These are phyloP conservation scores for Colletotrichum gigasporum DNA, from an alignment of 2,329 filamentous ascomycete species.

Conservation along the genomic window DNA sequence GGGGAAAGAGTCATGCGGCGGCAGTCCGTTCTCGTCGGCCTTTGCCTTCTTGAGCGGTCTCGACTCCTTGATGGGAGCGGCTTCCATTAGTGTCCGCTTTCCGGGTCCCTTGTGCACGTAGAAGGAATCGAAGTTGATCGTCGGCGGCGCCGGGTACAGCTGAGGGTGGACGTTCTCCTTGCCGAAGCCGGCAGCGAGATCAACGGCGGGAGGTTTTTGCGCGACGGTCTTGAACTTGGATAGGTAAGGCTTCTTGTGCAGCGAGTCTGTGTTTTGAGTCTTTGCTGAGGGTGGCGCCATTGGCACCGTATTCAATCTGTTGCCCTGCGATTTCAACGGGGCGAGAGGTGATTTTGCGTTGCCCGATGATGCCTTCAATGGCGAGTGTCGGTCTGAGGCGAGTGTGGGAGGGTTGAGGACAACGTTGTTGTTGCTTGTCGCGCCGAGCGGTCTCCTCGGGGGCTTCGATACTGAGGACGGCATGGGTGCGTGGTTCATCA, in stretches of 20 bases:
- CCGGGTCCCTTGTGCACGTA: slow-evolving; percentile 59
- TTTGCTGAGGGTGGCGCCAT: slow-evolving; percentile 72
- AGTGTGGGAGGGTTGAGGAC: slow-evolving; percentile 71
- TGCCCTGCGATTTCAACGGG: slow-evolving; percentile 63
- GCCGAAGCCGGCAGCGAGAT: slow-evolving; percentile 50
- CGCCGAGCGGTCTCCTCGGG: slow-evolving; percentile 57
- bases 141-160: slow-evolving; percentile 57
- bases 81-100: slow-evolving; percentile 76
- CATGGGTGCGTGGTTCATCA: slow-evolving; percentile 67
- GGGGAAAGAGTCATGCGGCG: slow-evolving; percentile 83
- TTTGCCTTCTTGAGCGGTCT: slow-evolving; percentile 75
- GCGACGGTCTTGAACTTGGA: slow-evolving; percentile 67
- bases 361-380: slow-evolving; percentile 69
- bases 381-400: slow-evolving; percentile 68
- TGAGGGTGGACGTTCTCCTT: slow-evolving; percentile 68
- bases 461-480: slow-evolving; percentile 59
- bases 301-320: slow-evolving; percentile 72
- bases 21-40: slow-evolving; percentile 65
- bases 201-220: slow-evolving; percentile 58
- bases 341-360: slow-evolving; percentile 67
- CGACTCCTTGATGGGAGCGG: slow-evolving; percentile 76
- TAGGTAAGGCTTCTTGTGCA: slow-evolving; percentile 72
- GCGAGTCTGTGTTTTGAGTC: slow-evolving; percentile 70
- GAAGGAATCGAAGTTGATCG: slow-evolving; percentile 61
- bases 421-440: slow-evolving; percentile 71